A percentile compares a stretch with the other conserved stretches of the same genome.
These are phyloP conservation scores for Solanum appendiculatum DNA, from an alignment of 257 asterid species.

Conservation along the genomic window DNA sequence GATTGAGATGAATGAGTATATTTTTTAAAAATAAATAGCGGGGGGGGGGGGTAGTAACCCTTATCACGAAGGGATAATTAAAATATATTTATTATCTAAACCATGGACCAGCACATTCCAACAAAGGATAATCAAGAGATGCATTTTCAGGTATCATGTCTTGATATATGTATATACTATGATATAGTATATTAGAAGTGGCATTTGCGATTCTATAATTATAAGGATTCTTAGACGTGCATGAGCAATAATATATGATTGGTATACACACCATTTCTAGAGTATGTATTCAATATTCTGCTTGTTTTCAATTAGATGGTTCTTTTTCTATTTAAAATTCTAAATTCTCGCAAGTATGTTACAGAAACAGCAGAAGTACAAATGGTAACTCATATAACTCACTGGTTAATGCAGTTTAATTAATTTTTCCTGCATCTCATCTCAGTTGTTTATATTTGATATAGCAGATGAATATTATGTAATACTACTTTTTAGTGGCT, in stretches of 20 bases:
- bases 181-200: not conserved
- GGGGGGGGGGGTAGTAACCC: no score
- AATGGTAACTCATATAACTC: not conserved
- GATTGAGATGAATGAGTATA: no score
- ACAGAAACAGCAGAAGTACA: not conserved
- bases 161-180: not conserved
- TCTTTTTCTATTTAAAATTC: not conserved
- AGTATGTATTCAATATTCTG: not conserved
- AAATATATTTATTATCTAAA: no score
- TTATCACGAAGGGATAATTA: no score
- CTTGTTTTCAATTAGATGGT: not conserved
- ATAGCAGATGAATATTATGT: not conserved
- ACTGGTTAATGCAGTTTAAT: no score
- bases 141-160: no score
- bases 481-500: not conserved
- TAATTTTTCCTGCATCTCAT: no score
- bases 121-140: no score
- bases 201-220: not conserved
- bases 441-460: no score
- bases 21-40: no score
- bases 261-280: not conserved
- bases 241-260: not conserved
- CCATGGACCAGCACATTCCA: no score
- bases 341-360: not conserved
- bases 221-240: not conserved